Evolutionary conservation across 257 asterid species (phyloP).

Genomic region (Agastache rugosa): DNA sequence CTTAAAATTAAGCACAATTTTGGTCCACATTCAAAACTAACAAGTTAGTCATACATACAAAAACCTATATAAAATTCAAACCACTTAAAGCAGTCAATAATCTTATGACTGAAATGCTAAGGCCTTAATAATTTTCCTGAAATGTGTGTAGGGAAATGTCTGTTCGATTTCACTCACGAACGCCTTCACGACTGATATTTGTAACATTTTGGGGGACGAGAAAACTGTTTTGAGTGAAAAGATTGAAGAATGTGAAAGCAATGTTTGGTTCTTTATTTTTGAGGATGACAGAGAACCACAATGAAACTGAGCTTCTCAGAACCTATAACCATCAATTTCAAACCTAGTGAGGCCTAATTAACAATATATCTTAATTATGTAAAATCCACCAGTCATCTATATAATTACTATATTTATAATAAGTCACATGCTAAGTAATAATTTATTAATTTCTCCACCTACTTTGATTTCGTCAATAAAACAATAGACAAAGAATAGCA

Average conservation of each 20-base stretch:
- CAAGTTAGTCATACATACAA: conserved; percentile 8
- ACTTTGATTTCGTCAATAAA: not conserved
- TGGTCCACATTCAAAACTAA: conserved; percentile 10
- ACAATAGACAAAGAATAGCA: not conserved
- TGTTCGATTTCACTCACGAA: not conserved
- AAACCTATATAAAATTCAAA: not conserved
- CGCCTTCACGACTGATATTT: not conserved
- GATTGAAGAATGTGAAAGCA: not conserved
- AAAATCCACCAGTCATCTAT: not conserved
- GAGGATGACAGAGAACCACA: not conserved
- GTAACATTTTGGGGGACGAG: not conserved
- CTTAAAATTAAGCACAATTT: conserved; percentile 22
- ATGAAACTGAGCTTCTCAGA: not conserved
- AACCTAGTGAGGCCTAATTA: not conserved
- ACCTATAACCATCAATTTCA: not conserved
- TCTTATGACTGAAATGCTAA: not conserved
- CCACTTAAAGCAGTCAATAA: conserved; percentile 17
- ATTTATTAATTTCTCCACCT: not conserved
- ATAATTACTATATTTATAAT: not conserved
- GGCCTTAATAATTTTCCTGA: not conserved
- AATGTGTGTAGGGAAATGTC: not conserved
- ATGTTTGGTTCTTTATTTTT: not conserved
- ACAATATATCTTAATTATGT: not conserved
- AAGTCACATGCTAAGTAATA: not conserved
- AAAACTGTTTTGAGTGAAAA: conserved; percentile 13